Percentiles rank a stretch among this genome's conserved stretches.
These are phyloP conservation scores for Tetratostichococcus sp. DNA, from an alignment of 139 green algal genomes.

Conservation along the genomic window DNA sequence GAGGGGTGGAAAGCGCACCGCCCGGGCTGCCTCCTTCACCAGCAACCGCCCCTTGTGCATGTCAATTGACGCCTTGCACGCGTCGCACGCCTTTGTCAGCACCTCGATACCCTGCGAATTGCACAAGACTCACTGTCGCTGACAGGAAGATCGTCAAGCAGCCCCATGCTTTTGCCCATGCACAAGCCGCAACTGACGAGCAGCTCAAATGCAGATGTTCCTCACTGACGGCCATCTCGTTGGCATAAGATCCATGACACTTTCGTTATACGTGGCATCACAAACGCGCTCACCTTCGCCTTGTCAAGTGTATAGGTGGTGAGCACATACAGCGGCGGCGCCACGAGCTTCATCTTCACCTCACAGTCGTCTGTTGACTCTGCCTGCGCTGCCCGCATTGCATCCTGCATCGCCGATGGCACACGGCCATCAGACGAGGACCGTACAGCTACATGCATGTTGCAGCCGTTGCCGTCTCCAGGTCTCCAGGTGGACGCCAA, in stretches of 20 bases:
- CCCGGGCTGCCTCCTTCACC: constrained; percentile 90
- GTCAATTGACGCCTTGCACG: constrained; percentile 71
- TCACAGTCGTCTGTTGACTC: constrained; percentile 71
- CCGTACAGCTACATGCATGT: neutral
- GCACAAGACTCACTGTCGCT: constrained; percentile 2
- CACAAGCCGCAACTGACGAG: too few relatives aligned
- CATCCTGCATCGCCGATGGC: constrained; percentile 30
- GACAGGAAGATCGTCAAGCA: too few relatives aligned
- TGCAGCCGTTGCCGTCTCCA: too few relatives aligned
- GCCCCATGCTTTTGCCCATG: neutral
- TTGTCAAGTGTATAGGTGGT: constrained; percentile 58
- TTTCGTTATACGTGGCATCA: too few relatives aligned
- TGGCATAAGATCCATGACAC: too few relatives aligned
- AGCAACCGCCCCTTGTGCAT: constrained; percentile 79
- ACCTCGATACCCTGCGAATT: constrained; percentile 46
- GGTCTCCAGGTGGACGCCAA: too few relatives aligned
- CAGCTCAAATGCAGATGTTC: too few relatives aligned
- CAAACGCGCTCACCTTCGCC: constrained; percentile 10
- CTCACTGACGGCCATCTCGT: too few relatives aligned
- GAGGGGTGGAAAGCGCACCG: constrained; percentile 79
- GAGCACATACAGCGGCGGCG: constrained; percentile 96
- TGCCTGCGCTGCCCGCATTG: constrained; percentile 75
- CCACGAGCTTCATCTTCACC: constrained; percentile 96
- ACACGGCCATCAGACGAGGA: neutral
- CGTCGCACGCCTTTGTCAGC: constrained; percentile 73